Conservation (phyloP, 169 alveolate genomes). For the Besnoitia besnoiti region DNA sequence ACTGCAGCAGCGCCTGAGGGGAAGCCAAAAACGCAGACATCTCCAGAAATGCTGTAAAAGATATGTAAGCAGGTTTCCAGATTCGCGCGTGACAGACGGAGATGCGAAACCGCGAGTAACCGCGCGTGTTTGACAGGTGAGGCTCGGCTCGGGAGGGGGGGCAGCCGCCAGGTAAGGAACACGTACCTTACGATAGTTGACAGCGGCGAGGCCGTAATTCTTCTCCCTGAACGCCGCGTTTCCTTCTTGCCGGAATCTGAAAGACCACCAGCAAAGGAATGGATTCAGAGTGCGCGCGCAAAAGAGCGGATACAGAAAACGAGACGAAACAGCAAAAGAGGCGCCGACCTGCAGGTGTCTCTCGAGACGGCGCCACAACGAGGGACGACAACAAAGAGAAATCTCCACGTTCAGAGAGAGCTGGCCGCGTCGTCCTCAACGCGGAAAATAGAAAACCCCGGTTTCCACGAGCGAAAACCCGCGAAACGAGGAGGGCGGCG, state of each 20-base stretch:
- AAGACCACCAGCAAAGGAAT: neutral
- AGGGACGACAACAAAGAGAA: no score
- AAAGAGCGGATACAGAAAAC: neutral
- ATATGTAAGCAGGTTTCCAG: neutral
- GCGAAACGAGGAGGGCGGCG: no score
- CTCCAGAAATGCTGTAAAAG: neutral
- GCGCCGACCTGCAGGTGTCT: neutral
- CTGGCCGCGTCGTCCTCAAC: no score
- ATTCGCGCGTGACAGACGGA: no score
- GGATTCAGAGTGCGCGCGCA: neutral
- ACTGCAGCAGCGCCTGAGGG: slow-evolving; percentile 60
- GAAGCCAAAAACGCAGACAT: neutral
- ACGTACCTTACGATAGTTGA: slow-evolving; percentile 57
- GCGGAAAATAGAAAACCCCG: no score
- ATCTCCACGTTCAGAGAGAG: no score
- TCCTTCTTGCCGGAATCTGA: slow-evolving; percentile 61
- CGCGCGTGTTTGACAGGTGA: no score
- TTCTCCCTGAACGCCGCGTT: slow-evolving; percentile 54
- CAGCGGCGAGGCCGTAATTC: slow-evolving; percentile 67
- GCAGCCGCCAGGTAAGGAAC: neutral
- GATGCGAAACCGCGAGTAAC: no score
- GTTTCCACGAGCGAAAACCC: no score
- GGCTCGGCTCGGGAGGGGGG: no score
- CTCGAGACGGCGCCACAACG: neutral
- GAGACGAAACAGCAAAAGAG: neutral